phyloP scores from a whole-genome alignment of 169 alveolate species.

The Eimeria falciformis region DNA sequence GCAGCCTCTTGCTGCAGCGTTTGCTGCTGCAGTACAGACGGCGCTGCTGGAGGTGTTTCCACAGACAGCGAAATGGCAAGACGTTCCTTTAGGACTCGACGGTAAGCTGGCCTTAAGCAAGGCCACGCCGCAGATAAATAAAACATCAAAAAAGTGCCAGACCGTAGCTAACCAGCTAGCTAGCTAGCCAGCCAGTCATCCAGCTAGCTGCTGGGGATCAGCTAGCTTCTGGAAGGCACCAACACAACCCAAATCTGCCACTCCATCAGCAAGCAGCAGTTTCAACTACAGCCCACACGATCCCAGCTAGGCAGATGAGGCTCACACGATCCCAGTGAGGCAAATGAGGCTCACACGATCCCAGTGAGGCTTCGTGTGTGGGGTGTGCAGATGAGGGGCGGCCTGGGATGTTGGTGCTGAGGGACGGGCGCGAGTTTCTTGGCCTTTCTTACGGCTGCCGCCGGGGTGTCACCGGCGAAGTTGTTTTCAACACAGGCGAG shows the following conservation, averaged over 20 bases:
- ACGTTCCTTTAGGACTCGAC: conserved; percentile 28
- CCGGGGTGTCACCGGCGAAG: conserved; percentile 85
- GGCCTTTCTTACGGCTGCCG: conserved; percentile 79
- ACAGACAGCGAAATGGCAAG: conserved; percentile 27
- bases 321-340: too few species aligned
- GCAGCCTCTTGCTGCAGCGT: conserved; percentile 33
- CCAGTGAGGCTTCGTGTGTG: neutral
- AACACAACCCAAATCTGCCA: neutral
- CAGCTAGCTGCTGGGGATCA: neutral
- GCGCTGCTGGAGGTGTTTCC: conserved; percentile 15
- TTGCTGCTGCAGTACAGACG: conserved; percentile 47
- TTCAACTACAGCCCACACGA: neutral
- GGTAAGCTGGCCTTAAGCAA: neutral
- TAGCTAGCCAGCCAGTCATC: neutral
- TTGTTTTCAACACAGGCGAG: conserved; percentile 89
- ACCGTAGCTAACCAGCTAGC: neutral
- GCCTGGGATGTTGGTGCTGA: conserved; percentile 72
- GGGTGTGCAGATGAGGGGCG: conserved; percentile 8
- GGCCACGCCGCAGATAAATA: neutral
- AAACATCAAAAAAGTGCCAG: too few species aligned
- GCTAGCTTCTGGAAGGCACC: neutral
- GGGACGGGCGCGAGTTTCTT: conserved; percentile 62
- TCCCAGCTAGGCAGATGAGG: too few species aligned
- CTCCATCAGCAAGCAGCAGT: neutral
- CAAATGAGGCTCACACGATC: too few species aligned